Evolutionary conservation across 2,329 filamentous ascomycete genomes (phyloP).

Genomic region (Penicillium frequentans): DNA sequence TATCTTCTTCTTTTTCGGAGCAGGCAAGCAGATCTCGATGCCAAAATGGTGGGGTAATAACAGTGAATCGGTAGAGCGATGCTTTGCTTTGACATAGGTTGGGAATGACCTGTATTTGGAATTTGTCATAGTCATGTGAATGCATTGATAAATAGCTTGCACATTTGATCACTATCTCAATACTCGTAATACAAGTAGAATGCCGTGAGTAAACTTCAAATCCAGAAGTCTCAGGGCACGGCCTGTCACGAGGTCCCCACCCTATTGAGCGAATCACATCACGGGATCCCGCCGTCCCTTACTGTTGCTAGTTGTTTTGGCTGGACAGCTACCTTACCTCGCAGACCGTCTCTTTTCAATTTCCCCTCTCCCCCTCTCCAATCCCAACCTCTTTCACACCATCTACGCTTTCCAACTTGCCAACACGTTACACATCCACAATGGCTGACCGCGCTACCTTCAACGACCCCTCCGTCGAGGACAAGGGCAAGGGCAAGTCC

Average conservation of each 20-base stretch:
- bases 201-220: neutral
- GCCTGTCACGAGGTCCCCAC: constrained; percentile 16
- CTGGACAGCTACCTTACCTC: constrained; percentile 23
- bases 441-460: constrained; percentile 40
- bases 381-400: constrained; percentile 8
- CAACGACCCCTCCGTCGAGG: constrained; percentile 48
- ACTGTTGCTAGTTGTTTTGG: constrained; percentile 25
- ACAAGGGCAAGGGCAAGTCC: constrained; percentile 85
- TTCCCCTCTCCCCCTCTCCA: constrained; percentile 13
- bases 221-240: constrained; percentile 14
- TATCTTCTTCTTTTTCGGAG: constrained; percentile 61
- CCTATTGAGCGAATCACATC: constrained; percentile 18
- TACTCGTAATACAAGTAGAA: no score
- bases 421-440: constrained; percentile 14
- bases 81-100: constrained; percentile 51
- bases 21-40: constrained; percentile 58
- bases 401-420: neutral
- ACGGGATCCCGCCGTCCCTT: constrained; percentile 18
- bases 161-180: no score
- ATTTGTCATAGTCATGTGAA: no score
- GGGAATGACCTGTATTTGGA: neutral
- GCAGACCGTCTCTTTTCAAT: constrained; percentile 23
- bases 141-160: no score
- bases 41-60: constrained; percentile 67
- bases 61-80: constrained; percentile 54